Evolutionary conservation across 2,329 filamentous ascomycete species (phyloP).

Genomic region (Colletotrichum liaoningense): DNA sequence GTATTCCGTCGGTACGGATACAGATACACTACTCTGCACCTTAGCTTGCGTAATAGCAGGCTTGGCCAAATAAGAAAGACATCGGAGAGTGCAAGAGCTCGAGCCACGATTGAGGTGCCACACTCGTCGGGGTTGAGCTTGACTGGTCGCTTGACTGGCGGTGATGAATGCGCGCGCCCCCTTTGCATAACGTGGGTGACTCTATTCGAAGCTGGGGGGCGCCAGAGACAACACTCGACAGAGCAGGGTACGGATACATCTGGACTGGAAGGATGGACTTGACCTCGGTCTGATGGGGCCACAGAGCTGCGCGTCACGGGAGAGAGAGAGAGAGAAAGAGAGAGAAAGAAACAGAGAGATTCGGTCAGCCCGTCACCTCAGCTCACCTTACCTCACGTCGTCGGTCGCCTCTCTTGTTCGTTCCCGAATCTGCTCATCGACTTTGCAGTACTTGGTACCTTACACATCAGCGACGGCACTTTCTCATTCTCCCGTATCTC

Average conservation of each 20-base stretch:
- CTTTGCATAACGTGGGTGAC: not conserved
- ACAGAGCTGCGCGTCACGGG: not conserved
- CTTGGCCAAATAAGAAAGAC: not conserved
- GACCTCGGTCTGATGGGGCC: not conserved
- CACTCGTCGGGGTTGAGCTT: not conserved
- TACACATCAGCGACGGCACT: not conserved
- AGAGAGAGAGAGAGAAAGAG: too few species aligned
- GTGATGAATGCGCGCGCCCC: not conserved
- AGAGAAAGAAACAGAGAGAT: slow-evolving; percentile 1
- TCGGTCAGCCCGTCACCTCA: slow-evolving; percentile 17
- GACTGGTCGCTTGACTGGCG: not conserved
- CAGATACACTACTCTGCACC: not conserved
- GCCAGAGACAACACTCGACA: not conserved
- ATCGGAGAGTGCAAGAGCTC: not conserved
- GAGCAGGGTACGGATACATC: not conserved
- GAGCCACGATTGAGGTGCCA: slow-evolving; percentile 10
- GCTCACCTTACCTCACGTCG: not conserved
- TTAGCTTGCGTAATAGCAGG: too few species aligned
- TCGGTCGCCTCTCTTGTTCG: not conserved
- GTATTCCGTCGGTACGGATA: not conserved
- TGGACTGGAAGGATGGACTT: not conserved
- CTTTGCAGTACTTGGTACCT: not conserved
- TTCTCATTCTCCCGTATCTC: not conserved
- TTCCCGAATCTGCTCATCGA: not conserved
- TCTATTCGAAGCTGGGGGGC: not conserved